These are phyloP conservation scores for Lycium barbarum DNA, from an alignment of 257 asterid genomes.

Conservation along the genomic window DNA sequence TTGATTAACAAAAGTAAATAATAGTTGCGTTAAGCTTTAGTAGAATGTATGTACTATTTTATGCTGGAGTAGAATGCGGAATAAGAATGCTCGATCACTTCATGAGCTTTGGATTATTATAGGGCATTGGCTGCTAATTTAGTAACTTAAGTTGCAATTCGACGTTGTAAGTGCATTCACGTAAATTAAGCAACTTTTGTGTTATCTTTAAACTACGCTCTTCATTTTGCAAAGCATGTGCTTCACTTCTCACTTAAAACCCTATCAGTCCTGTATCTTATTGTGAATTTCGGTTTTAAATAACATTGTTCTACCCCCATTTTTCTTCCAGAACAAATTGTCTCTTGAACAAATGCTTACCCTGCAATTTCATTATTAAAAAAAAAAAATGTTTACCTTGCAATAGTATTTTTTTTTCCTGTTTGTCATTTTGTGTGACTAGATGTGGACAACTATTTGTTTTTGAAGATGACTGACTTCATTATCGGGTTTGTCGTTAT, in stretches of 20 bases:
- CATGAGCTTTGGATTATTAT: neutral
- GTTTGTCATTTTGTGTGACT: slow-evolving; percentile 4
- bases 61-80: neutral
- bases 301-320: neutral
- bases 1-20: neutral
- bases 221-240: neutral
- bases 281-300: neutral
- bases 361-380: too few species aligned
- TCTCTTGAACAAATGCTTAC: neutral
- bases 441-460: neutral
- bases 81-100: too few species aligned
- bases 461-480: neutral
- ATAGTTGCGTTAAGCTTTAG: neutral
- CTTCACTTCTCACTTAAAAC: neutral
- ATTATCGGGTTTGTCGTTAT: neutral
- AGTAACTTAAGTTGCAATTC: neutral
- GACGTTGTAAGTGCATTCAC: neutral
- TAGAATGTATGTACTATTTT: neutral
- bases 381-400: neutral
- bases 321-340: too few species aligned
- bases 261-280: neutral
- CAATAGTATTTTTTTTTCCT: neutral
- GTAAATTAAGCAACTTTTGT: slow-evolving; percentile 6
- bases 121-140: neutral
- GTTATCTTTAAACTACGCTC: neutral